Conservation (phyloP, 2,329 filamentous ascomycete species). For the Graphilbum sp. region DNA sequence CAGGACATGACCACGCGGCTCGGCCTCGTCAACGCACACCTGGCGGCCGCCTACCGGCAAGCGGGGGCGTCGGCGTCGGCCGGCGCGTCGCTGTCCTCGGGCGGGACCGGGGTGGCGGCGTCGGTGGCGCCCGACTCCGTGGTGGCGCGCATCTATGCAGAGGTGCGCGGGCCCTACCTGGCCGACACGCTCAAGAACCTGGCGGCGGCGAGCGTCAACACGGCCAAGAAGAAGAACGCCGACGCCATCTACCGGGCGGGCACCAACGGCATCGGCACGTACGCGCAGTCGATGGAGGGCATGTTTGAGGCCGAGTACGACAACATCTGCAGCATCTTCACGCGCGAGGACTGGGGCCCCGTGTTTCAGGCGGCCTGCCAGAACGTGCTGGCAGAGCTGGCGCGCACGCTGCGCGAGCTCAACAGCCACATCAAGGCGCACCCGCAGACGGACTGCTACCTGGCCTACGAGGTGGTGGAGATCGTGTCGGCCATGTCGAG, state of each 20-base stretch:
- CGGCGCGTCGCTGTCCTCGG: no score
- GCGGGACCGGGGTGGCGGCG: conserved; percentile 36
- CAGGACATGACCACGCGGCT: conserved; percentile 62
- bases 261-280: conserved; percentile 81
- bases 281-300: conserved; percentile 73
- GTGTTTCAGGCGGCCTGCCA: conserved; percentile 70
- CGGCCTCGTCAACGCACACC: conserved; percentile 61
- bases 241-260: conserved; percentile 77
- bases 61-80: conserved; percentile 1
- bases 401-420: conserved; percentile 71
- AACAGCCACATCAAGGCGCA: conserved; percentile 81
- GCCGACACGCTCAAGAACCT: conserved; percentile 68
- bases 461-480: conserved; percentile 90
- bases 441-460: conserved; percentile 77
- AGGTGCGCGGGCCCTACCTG: conserved; percentile 77
- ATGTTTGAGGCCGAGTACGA: conserved; percentile 82
- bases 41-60: conserved; percentile 44
- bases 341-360: conserved; percentile 65
- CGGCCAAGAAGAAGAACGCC: conserved; percentile 62
- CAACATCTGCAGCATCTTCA: conserved; percentile 76
- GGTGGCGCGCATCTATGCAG: conserved; percentile 69
- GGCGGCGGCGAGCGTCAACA: conserved; percentile 70
- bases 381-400: conserved; percentile 62
- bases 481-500: conserved; percentile 69
- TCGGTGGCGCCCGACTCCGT: conserved; percentile 43